These are phyloP conservation scores for Rhizopogon vinicolor DNA, from an alignment of 768 basidiomycete genomes.

Conservation along the genomic window DNA sequence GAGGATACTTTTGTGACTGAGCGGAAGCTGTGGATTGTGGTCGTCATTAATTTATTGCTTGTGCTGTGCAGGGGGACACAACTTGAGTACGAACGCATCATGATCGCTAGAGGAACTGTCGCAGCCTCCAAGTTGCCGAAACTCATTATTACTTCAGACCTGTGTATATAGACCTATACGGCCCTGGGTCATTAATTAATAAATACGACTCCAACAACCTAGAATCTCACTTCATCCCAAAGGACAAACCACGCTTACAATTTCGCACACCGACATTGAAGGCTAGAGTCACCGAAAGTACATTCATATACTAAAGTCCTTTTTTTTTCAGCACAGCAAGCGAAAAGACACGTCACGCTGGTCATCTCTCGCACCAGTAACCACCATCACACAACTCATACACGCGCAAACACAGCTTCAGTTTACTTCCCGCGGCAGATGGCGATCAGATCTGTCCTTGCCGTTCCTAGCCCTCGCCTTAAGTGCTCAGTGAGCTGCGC, in stretches of 20 bases:
- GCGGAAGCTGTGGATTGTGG: too few relatives aligned
- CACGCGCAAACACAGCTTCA: not conserved
- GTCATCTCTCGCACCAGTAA: not conserved
- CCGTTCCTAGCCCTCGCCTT: conserved; percentile 12
- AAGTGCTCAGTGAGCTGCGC: conserved; percentile 12
- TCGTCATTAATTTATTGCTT: too few relatives aligned
- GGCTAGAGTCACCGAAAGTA: not conserved
- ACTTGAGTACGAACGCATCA: too few relatives aligned
- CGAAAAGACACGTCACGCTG: not conserved
- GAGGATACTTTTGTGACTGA: too few relatives aligned
- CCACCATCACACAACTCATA: too few relatives aligned
- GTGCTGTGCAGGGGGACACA: too few relatives aligned
- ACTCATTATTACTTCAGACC: too few relatives aligned
- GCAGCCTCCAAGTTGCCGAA: too few relatives aligned
- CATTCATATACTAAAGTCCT: not conserved
- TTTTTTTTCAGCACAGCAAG: not conserved
- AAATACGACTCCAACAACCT: not conserved
- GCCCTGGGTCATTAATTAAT: too few relatives aligned
- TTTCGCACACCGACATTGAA: not conserved
- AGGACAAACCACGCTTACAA: not conserved
- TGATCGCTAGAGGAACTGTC: too few relatives aligned
- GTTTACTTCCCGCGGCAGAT: conserved; percentile 1
- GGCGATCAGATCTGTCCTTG: conserved; percentile 8
- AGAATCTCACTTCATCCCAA: not conserved
- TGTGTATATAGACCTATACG: too few relatives aligned